Evolutionary conservation across 2,329 filamentous ascomycete genomes (phyloP).

Genomic region (Aspergillaceae sp.): DNA sequence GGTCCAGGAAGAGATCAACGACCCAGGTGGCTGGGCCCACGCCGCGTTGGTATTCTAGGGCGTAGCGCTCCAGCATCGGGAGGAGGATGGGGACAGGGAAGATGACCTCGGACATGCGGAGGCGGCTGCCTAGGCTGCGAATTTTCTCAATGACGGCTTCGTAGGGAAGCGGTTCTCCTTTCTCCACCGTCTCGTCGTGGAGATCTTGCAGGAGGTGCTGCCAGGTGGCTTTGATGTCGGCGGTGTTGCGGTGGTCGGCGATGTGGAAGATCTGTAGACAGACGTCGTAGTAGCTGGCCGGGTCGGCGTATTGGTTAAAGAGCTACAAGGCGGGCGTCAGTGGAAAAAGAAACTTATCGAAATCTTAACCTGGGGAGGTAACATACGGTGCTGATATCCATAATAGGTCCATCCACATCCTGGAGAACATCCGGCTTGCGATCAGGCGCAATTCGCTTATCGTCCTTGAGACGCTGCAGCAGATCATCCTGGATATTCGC

Average conservation of each 20-base stretch:
- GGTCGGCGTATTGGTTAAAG: slow-evolving; percentile 87
- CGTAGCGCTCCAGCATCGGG: slow-evolving; percentile 48
- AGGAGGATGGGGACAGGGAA: slow-evolving; percentile 49
- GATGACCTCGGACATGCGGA: slow-evolving; percentile 48
- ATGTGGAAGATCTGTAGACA: slow-evolving; percentile 87
- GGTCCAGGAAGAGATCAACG: slow-evolving; percentile 56
- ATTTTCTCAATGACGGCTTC: slow-evolving; percentile 46
- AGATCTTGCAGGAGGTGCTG: slow-evolving; percentile 66
- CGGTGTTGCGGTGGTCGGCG: slow-evolving; percentile 80
- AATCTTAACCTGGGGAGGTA: too few relatives aligned
- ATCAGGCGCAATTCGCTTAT: slow-evolving; percentile 58
- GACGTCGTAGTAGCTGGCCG: slow-evolving; percentile 86
- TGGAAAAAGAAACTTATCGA: slow-evolving; percentile 6
- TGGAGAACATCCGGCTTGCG: slow-evolving; percentile 56
- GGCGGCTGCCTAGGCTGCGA: slow-evolving; percentile 48
- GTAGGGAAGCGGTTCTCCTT: slow-evolving; percentile 36
- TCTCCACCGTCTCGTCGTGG: slow-evolving; percentile 48
- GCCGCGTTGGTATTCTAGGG: slow-evolving; percentile 41
- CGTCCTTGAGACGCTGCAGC: slow-evolving; percentile 65
- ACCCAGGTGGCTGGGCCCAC: slow-evolving; percentile 49
- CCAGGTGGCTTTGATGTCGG: slow-evolving; percentile 80
- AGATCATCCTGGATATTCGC: slow-evolving; percentile 93
- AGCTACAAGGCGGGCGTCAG: slow-evolving; percentile 46
- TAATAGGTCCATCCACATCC: slow-evolving; percentile 68
- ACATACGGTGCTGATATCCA: slow-evolving; percentile 66